phyloP scores from a whole-genome alignment of 1,284 basidiomycete genomes.

The Cutaneotrichosporon daszewskae region DNA sequence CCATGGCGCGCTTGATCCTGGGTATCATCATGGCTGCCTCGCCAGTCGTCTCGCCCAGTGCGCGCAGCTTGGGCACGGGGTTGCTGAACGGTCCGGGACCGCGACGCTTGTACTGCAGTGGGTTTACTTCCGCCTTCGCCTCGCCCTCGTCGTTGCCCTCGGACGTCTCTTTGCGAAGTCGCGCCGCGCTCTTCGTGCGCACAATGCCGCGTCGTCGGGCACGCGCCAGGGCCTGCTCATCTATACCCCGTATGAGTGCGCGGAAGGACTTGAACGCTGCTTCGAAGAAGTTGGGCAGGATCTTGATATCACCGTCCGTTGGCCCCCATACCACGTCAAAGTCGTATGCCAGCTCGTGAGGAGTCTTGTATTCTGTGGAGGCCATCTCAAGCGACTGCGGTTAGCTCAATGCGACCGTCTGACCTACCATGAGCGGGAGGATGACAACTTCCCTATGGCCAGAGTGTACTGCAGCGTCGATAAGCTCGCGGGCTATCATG shows the following conservation, averaged over 20 bases:
- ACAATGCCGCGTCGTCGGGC: conserved; percentile 27
- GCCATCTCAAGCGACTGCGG: conserved; percentile 35
- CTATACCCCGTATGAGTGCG: conserved; percentile 32
- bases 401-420: conserved; percentile 1
- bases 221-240: conserved; percentile 31
- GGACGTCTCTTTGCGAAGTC: conserved; percentile 2
- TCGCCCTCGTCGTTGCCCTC: conserved; percentile 4
- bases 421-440: conserved; percentile 35
- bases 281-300: conserved; percentile 40
- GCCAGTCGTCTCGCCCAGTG: conserved; percentile 77
- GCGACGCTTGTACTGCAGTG: conserved; percentile 16
- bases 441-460: conserved; percentile 30
- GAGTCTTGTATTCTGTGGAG: conserved; percentile 28
- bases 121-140: conserved; percentile 1
- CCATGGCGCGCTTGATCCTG: conserved; percentile 70
- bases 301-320: conserved; percentile 37
- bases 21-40: conserved; percentile 69
- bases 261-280: conserved; percentile 30
- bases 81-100: conserved; percentile 18
- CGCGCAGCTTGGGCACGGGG: conserved; percentile 59
- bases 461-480: conserved; percentile 22
- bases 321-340: conserved; percentile 40
- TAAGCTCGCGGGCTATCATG: conserved; percentile 23
- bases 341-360: conserved; percentile 33
- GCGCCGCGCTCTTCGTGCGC: conserved; percentile 1